These are phyloP conservation scores for Xylariales sp. DNA, from an alignment of 2,329 filamentous ascomycete species.

Conservation along the genomic window DNA sequence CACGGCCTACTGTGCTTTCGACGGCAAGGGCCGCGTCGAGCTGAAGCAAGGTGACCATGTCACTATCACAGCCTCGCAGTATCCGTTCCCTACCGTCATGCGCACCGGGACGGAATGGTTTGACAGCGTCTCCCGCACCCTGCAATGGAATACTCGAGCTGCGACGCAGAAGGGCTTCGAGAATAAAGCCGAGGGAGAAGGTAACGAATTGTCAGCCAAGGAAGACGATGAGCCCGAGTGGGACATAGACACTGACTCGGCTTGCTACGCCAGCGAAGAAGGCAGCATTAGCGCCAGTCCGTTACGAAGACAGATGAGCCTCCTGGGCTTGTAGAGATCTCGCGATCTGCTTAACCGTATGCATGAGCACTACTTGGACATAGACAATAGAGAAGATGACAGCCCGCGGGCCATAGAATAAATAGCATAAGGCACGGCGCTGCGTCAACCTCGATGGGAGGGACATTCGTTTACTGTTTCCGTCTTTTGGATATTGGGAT, in stretches of 20 bases:
- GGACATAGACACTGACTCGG: constrained; percentile 91
- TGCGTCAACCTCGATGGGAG: not conserved
- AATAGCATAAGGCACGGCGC: not conserved
- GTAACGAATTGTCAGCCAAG: constrained; percentile 46
- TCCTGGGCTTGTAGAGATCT: constrained; percentile 56
- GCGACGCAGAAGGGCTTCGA: constrained; percentile 90
- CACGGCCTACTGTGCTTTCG: constrained; percentile 94
- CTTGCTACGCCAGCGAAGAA: constrained; percentile 67
- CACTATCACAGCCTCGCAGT: constrained; percentile 91
- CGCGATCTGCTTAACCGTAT: constrained; percentile 1
- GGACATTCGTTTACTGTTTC: not conserved
- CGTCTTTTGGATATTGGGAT: not conserved
- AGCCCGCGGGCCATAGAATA: not conserved
- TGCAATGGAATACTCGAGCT: constrained; percentile 92
- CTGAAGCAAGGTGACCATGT: constrained; percentile 91
- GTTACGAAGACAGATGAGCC: constrained; percentile 67
- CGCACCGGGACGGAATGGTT: constrained; percentile 93
- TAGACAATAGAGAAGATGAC: not conserved
- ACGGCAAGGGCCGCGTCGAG: constrained; percentile 93
- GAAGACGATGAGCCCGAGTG: constrained; percentile 62
- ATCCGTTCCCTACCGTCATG: constrained; percentile 94
- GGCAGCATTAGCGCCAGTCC: constrained; percentile 64
- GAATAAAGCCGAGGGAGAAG: constrained; percentile 30
- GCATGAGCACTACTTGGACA: not conserved
- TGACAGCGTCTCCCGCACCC: constrained; percentile 83